phyloP scores from a whole-genome alignment of 1,284 basidiomycete genomes.

The Cystobasidiaceae sp. region DNA sequence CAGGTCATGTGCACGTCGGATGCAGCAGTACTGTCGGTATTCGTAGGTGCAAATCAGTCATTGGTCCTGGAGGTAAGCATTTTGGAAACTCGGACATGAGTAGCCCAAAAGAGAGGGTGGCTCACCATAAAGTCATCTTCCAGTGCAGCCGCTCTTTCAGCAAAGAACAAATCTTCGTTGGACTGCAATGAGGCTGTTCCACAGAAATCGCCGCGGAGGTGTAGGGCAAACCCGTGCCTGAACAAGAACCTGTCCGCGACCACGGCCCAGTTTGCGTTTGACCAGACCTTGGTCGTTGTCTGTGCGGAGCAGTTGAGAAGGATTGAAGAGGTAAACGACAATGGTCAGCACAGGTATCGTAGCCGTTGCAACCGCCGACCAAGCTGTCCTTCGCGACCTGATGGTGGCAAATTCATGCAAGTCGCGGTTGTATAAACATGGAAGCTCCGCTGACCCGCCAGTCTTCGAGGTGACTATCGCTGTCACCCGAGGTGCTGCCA shows the following conservation, averaged over 20 bases:
- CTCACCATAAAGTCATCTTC: not conserved
- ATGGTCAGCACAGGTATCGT: no score
- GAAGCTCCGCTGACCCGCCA: not conserved
- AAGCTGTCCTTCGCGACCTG: no score
- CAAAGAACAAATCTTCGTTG: not conserved
- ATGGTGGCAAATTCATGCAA: no score
- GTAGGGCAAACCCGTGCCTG: constrained; percentile 8
- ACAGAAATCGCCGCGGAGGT: not conserved
- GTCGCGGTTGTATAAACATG: no score
- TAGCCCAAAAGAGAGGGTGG: no score
- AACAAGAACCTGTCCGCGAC: constrained; percentile 1
- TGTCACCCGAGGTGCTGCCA: not conserved
- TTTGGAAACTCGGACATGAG: no score
- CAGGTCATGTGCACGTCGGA: not conserved
- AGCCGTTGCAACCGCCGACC: no score
- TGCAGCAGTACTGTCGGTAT: not conserved
- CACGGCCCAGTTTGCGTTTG: not conserved
- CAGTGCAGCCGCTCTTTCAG: not conserved
- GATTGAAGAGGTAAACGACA: no score
- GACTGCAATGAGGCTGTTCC: not conserved
- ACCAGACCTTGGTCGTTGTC: not conserved
- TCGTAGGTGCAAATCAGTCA: not conserved
- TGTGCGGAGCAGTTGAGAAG: no score
- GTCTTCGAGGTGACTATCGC: not conserved
- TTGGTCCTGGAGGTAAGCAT: no score